Evolutionary conservation across 129 eudicot species (phyloP).

Genomic region (Centella asiatica): DNA sequence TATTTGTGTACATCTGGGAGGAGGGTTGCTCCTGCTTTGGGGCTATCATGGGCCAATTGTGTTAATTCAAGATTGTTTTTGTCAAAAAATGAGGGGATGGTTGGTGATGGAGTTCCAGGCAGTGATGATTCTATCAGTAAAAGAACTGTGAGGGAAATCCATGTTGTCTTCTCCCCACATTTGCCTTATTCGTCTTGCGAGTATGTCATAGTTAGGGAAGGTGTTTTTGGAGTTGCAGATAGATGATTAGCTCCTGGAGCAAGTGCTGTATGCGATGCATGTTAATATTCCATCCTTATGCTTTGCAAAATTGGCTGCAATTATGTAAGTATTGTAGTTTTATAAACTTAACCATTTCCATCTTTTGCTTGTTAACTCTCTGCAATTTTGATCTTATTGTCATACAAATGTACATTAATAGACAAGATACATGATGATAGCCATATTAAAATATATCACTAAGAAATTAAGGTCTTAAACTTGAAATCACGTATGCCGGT

Average conservation of each 20-base stretch:
- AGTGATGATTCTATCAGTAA: conserved; percentile 8
- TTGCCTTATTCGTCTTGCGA: conserved; percentile 69
- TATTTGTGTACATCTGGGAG: conserved; percentile 65
- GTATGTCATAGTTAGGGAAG: conserved; percentile 54
- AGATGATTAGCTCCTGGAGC: neutral
- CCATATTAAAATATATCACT: too few species aligned
- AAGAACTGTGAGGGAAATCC: conserved; percentile 53
- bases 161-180: conserved; percentile 85
- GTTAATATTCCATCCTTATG: neutral
- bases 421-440: too few species aligned
- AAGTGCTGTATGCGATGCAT: neutral
- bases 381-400: too few species aligned
- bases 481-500: too few species aligned
- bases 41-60: conserved; percentile 93
- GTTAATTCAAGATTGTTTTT: conserved; percentile 68
- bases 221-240: conserved; percentile 62
- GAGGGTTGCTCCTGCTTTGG: conserved; percentile 73
- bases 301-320: neutral
- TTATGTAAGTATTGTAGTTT: too few species aligned
- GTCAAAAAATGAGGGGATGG: conserved; percentile 41
- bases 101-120: conserved; percentile 22
- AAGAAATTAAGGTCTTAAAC: too few species aligned
- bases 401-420: too few species aligned
- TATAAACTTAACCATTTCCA: too few species aligned
- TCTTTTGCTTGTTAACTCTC: too few species aligned